These are phyloP conservation scores for Cucumis hystrix DNA, from an alignment of 306 rosid species.

Conservation along the genomic window DNA sequence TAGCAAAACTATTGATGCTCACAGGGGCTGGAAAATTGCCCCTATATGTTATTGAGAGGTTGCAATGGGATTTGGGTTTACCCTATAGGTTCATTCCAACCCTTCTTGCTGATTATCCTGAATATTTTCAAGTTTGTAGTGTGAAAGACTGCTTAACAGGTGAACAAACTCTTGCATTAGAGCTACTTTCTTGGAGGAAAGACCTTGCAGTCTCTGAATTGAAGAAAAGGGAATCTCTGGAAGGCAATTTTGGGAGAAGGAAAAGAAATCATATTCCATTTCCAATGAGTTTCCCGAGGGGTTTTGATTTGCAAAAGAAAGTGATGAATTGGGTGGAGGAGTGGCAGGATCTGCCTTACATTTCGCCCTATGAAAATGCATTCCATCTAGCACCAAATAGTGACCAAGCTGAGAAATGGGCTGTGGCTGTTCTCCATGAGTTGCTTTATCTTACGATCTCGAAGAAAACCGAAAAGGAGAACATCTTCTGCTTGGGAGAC, in stretches of 20 bases:
- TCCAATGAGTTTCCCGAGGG: constrained; percentile 56
- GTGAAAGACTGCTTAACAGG: constrained; percentile 37
- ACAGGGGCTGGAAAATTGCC: constrained; percentile 50
- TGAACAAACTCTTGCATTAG: constrained; percentile 49
- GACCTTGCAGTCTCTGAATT: constrained; percentile 55
- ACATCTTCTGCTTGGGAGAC: constrained; percentile 39
- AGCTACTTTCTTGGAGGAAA: constrained; percentile 57
- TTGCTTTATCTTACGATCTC: constrained; percentile 61
- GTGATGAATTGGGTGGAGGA: constrained; percentile 55
- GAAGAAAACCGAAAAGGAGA: constrained; percentile 59
- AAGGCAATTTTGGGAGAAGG: constrained; percentile 8
- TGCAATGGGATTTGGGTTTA: constrained; percentile 87
- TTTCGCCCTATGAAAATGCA: constrained; percentile 69
- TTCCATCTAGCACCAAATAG: constrained; percentile 46
- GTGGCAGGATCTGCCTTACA: constrained; percentile 80
- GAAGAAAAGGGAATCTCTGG: constrained; percentile 37
- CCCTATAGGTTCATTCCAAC: constrained; percentile 37
- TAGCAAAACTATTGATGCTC: constrained; percentile 67
- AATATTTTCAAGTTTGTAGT: constrained; percentile 52
- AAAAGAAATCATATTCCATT: constrained; percentile 31
- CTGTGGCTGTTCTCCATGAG: constrained; percentile 68
- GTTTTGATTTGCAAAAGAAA: constrained; percentile 62
- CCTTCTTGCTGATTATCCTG: constrained; percentile 64
- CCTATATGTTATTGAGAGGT: constrained; percentile 42
- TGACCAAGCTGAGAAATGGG: constrained; percentile 81